phyloP scores from a whole-genome alignment of 2,329 filamentous ascomycete genomes.

The Botryosphaeria dothidea region DNA sequence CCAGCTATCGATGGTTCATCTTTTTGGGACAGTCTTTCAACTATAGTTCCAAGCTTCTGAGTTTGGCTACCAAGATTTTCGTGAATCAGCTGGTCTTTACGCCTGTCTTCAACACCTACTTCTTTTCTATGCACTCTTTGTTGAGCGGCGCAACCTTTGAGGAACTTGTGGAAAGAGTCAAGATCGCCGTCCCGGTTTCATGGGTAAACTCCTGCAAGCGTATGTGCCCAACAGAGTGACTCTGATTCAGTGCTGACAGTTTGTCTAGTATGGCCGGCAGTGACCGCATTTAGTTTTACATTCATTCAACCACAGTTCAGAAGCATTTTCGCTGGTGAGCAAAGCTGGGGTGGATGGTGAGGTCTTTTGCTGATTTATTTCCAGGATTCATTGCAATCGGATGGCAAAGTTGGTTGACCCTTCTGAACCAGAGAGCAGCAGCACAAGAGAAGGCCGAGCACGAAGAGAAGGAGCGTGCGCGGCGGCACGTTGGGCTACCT shows the following conservation, averaged over 20 bases:
- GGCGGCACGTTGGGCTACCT: not conserved
- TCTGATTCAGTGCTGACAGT: not conserved
- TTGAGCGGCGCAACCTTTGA: slow-evolving; percentile 60
- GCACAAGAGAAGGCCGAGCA: slow-evolving; percentile 46
- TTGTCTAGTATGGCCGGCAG: slow-evolving; percentile 72
- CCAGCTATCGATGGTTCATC: slow-evolving; percentile 80
- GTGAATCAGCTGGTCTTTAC: slow-evolving; percentile 82
- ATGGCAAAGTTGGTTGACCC: slow-evolving; percentile 90
- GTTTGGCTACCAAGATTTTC: slow-evolving; percentile 72
- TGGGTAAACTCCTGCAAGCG: slow-evolving; percentile 75
- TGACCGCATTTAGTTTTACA: slow-evolving; percentile 85
- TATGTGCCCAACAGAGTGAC: not conserved
- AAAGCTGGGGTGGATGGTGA: not conserved
- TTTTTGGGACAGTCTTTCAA: slow-evolving; percentile 83
- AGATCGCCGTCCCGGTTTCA: slow-evolving; percentile 73
- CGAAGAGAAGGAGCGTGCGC: not conserved
- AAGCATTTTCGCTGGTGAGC: slow-evolving; percentile 68
- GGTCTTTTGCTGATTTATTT: not conserved
- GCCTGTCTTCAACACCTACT: slow-evolving; percentile 59
- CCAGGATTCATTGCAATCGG: slow-evolving; percentile 71
- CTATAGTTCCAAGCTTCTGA: slow-evolving; percentile 70
- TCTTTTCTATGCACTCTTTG: slow-evolving; percentile 53
- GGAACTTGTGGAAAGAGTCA: slow-evolving; percentile 70
- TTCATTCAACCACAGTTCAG: slow-evolving; percentile 78
- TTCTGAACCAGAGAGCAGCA: slow-evolving; percentile 74